Evolutionary conservation across 148 eudicot genomes (phyloP), one percentile per base, ranked within the genome.

Genomic region (Chenopodium suecicum): DNA sequence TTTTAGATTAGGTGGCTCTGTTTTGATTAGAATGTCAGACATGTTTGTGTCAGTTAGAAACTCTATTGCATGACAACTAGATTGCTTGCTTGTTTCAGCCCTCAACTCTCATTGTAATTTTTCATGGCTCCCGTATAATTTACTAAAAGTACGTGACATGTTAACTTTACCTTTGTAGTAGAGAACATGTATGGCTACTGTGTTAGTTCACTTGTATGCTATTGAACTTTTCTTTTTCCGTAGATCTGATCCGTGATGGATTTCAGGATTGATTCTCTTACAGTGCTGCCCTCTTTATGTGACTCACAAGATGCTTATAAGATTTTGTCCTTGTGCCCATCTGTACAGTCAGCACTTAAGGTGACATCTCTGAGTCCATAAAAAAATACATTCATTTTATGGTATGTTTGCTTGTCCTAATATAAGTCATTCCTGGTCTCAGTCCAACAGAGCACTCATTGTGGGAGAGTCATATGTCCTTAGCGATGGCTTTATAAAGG

Each of bases 221-320:
- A 25, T 74, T 50, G 2, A 37, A 1, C 75, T n/a, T 50, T 52
- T 16, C 20, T 16, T 74, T 74, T 52, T 74, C 34, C 9, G 29
- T 25, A 29, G 11, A 52, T 50, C 77, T 80, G 80, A 79, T 76
- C 79, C 34, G 65, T 86, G 78, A 62, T 80, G 68, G 31, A 54
- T 67, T 86, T 80, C 99, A 96, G 99, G 98, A 90, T 94, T 79
- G 97, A 94, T 89, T 85, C 97, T 54, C 93, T 94, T 84, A 82
- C 95, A 69, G 92, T 96, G 82, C 83, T 96, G 80, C 98, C 98
- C 47, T 8, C 98, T 73, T 86, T 92, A 78, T 89, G 94, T 83
- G 88, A 85, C 75, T 84, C 95, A 79, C 97, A 94, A 87, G 99
- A 96, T 90, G 98, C 99, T 75, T 84, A 82, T 44, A 94, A 90